phyloP scores from a whole-genome alignment of 2,329 filamentous ascomycete species.

The Calonectria honghensis region DNA sequence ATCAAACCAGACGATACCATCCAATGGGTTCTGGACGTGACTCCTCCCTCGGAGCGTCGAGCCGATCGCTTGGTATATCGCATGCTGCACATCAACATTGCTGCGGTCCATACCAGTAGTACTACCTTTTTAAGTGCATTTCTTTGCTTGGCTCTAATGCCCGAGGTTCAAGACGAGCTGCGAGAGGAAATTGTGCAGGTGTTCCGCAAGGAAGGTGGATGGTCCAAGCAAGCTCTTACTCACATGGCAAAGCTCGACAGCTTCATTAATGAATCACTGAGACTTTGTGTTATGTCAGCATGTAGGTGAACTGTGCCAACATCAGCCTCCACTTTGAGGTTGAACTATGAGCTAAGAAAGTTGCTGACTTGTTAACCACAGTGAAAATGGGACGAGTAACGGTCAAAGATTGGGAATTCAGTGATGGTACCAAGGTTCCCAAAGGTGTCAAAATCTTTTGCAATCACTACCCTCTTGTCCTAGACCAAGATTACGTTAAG shows the following conservation, averaged over 20 bases:
- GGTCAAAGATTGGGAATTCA: conserved; percentile 12
- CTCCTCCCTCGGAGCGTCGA: background rate
- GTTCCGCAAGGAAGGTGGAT: conserved; percentile 12
- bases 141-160: conserved; percentile 1
- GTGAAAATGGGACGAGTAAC: conserved; percentile 12
- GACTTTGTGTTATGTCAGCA: conserved; percentile 9
- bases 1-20: conserved; percentile 12
- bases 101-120: conserved; percentile 7
- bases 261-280: background rate
- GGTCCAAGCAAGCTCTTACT: conserved; percentile 8
- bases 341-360: too few relatives aligned
- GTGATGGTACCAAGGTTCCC: background rate
- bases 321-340: too few relatives aligned
- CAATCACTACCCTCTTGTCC: conserved; percentile 4
- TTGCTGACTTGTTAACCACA: background rate
- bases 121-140: conserved; percentile 2
- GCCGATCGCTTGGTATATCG: conserved; percentile 7
- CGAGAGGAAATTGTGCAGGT: background rate
- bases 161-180: conserved; percentile 1
- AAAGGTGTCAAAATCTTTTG: conserved; percentile 13
- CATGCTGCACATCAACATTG: conserved; percentile 13
- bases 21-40: conserved; percentile 11
- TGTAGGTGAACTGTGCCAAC: background rate
- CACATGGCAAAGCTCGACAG: background rate
- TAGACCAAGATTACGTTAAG: conserved; percentile 1